Percentiles rank a stretch among this genome's conserved stretches.
phyloP scores from a whole-genome alignment of 164 flowering plant genomes.

The Macadamia tetraphylla region DNA sequence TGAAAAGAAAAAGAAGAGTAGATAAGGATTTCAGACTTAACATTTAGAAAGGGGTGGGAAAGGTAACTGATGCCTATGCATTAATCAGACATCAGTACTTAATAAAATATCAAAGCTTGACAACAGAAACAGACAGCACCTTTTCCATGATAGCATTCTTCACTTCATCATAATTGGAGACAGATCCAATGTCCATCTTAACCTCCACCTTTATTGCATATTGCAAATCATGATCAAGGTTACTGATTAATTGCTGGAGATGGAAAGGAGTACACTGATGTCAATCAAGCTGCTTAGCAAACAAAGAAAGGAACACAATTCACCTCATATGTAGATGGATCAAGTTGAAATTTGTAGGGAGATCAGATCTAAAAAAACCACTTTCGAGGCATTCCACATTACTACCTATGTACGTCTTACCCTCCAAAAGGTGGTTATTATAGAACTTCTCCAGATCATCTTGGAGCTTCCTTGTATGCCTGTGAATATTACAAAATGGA shows the following conservation, averaged over 20 bases:
- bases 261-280: not conserved
- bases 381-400: constrained; percentile 99
- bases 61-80: not conserved
- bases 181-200: constrained; percentile 79
- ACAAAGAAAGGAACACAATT: constrained; percentile 10
- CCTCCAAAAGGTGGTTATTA: constrained; percentile 77
- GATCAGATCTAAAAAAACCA: constrained; percentile 99
- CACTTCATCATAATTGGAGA: constrained; percentile 88
- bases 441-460: constrained; percentile 87
- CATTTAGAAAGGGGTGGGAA: no score
- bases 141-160: constrained; percentile 75
- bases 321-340: constrained; percentile 89
- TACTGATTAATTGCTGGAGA: constrained; percentile 64
- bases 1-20: not conserved
- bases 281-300: not conserved
- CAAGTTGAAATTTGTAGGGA: constrained; percentile 90
- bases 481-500: constrained; percentile 23
- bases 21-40: not conserved
- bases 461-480: constrained; percentile 96
- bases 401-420: constrained; percentile 98
- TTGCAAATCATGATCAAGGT: constrained; percentile 95
- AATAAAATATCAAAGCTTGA: not conserved
- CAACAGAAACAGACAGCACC: constrained; percentile 32
- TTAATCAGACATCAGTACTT: not conserved
- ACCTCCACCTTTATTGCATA: constrained; percentile 97